Conservation (phyloP, 2,329 filamentous ascomycete species). For the Biscogniauxia sp. region DNA sequence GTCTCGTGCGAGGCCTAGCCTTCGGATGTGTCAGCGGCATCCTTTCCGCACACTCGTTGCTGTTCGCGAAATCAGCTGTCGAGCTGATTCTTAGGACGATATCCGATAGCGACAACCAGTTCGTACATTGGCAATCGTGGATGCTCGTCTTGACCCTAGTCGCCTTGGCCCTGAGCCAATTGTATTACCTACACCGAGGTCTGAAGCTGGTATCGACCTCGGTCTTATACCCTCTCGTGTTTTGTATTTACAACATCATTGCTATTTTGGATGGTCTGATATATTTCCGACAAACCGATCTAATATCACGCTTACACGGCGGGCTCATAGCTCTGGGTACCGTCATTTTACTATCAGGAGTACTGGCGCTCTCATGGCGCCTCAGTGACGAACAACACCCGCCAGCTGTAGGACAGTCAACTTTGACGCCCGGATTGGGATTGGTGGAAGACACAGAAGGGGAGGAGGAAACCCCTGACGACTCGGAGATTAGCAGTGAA, state of each 20-base stretch:
- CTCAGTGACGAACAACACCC: slow-evolving; percentile 73
- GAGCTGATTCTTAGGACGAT: slow-evolving; percentile 87
- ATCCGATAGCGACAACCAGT: slow-evolving; percentile 85
- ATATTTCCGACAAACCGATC: slow-evolving; percentile 87
- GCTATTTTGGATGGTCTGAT: slow-evolving; percentile 96
- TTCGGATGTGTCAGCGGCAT: slow-evolving; percentile 92
- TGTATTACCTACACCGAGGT: slow-evolving; percentile 93
- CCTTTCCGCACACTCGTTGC: slow-evolving; percentile 85
- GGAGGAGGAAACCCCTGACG: slow-evolving; percentile 56
- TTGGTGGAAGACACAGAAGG: slow-evolving; percentile 68
- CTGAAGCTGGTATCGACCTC: slow-evolving; percentile 94
- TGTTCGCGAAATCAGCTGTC: slow-evolving; percentile 94
- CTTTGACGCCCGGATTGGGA: slow-evolving; percentile 78
- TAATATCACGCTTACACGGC: slow-evolving; percentile 73
- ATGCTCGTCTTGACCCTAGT: slow-evolving; percentile 80
- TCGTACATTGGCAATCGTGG: slow-evolving; percentile 94
- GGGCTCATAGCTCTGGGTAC: slow-evolving; percentile 85
- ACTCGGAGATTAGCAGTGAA: slow-evolving; percentile 45
- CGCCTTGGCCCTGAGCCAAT: slow-evolving; percentile 77
- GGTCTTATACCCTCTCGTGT: slow-evolving; percentile 93
- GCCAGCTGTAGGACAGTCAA: slow-evolving; percentile 61
- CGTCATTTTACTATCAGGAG: slow-evolving; percentile 78
- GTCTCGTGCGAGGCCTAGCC: slow-evolving; percentile 75
- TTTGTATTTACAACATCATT: slow-evolving; percentile 99
- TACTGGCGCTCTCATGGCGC: slow-evolving; percentile 90